Evolutionary conservation across 441 rosid genomes (phyloP), one percentile per base, ranked within the genome.

Genomic region (Gossypium gossypioides): DNA sequence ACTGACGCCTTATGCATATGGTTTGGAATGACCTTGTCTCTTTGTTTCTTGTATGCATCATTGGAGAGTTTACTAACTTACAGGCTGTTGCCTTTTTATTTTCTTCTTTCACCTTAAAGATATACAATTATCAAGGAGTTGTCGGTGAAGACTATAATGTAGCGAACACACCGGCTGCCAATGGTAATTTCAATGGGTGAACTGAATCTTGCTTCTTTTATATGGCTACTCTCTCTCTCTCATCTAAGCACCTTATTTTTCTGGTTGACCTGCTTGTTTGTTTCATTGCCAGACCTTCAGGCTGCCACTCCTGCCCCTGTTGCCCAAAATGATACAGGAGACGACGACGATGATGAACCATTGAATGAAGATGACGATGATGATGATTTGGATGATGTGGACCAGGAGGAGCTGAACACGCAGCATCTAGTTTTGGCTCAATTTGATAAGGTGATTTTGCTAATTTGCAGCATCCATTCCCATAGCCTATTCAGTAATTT

Each of bases 351-450:
- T 0, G 99, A 96, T 16, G 94, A 88, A 77, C 90, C 93, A 40
- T 76, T 96, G 83, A 95, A 95, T 71, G 99, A 95, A 84, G 90
- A 92, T 68, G 99, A 94, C 22, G 89, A 86, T 27, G 89, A 86
- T n/a, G 97, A 92, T 0, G 99, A 94, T 55, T 37, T 69, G 63
- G 73, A 69, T 79, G 99, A 89, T 74, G 84, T 86, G 72, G 97
- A 91, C 58, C 80, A 88, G 40, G 96, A 95, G 80, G 99, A 95
- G 69, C 78, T 86, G 83, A 88, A 91, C 82, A 91, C 99, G 2
- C 96, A 91, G 46, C 99, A 95, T 84, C 78, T 95, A 72, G 97
- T 95, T 73, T 79, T 95, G 84, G 99, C 99, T 68, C 99, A 95
- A 61, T 95, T 95, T 81, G 99, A 95, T 80, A 95, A 95, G 97